Evolutionary conservation across 2,329 filamentous ascomycete genomes (phyloP).

Genomic region (Zasmidium angulare): DNA sequence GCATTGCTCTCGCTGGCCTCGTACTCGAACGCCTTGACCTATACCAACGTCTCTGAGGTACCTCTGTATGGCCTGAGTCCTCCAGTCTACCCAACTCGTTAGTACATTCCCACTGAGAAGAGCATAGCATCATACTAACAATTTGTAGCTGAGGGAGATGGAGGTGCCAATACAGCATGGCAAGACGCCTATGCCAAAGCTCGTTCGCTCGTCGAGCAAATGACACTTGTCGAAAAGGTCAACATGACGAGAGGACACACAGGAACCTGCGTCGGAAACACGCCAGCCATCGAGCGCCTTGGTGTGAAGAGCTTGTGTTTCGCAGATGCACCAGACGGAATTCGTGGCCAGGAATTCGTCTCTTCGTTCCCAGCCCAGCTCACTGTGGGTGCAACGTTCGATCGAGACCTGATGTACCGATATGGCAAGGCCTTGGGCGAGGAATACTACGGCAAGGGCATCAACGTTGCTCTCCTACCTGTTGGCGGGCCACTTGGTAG

Average conservation of each 20-base stretch:
- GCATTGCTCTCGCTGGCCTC: conserved; percentile 17
- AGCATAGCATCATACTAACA: not conserved
- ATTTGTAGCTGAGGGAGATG: conserved; percentile 21
- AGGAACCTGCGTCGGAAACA: conserved; percentile 68
- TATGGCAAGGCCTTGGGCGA: conserved; percentile 54
- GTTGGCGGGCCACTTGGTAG: conserved; percentile 60
- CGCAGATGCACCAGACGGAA: conserved; percentile 47
- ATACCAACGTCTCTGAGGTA: conserved; percentile 22
- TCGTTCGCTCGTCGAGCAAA: conserved; percentile 32
- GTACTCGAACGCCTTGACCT: conserved; percentile 10
- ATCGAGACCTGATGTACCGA: conserved; percentile 54
- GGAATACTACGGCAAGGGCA: conserved; percentile 34
- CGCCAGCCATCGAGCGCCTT: conserved; percentile 67
- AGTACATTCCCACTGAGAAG: conserved; percentile 4
- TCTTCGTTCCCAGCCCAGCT: conserved; percentile 81
- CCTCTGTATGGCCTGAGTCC: conserved; percentile 23
- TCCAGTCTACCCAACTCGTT: conserved; percentile 32
- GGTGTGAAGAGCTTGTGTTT: conserved; percentile 61
- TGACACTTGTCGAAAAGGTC: conserved; percentile 38
- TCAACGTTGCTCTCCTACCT: conserved; percentile 57
- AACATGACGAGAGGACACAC: conserved; percentile 35
- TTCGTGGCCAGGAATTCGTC: conserved; percentile 71
- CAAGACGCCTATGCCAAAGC: conserved; percentile 34
- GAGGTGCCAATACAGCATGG: conserved; percentile 27
- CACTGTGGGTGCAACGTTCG: conserved; percentile 54